Conservation (phyloP, 208 protist species). For the Leishmania lainsoni region DNA sequence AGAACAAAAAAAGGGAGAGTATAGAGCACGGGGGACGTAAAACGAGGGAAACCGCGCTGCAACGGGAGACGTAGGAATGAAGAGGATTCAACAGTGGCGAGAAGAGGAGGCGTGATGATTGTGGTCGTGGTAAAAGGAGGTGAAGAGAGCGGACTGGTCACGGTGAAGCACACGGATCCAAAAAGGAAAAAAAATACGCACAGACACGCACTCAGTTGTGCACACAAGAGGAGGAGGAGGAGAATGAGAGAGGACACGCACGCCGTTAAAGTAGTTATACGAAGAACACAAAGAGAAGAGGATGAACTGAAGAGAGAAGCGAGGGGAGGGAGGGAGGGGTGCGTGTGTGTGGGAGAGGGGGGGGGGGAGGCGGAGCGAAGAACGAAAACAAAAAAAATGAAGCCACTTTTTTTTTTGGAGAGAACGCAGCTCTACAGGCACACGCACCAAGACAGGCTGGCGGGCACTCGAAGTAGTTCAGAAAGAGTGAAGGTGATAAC, state of each 20-base stretch:
- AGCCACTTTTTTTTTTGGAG: neutral
- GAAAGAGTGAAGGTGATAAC: neutral
- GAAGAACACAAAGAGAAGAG: neutral
- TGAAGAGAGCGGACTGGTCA: neutral
- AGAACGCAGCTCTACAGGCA: neutral
- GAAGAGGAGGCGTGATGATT: neutral
- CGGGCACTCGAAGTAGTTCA: neutral
- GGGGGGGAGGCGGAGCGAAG: no score
- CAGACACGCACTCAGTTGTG: neutral
- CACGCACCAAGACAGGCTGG: neutral
- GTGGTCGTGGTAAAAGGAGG: neutral
- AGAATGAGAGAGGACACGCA: neutral
- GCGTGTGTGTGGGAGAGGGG: no score
- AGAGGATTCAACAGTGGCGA: neutral
- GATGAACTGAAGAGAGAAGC: neutral
- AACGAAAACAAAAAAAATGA: slow-evolving; percentile 3
- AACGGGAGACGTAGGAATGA: neutral
- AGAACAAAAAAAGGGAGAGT: neutral
- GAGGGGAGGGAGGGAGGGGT: neutral
- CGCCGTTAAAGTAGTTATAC: neutral
- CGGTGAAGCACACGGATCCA: neutral
- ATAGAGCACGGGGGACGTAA: neutral
- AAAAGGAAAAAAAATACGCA: neutral
- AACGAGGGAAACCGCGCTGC: neutral
- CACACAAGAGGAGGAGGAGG: neutral